Evolutionary conservation across 2,329 filamentous ascomycete genomes (phyloP), one percentile per base, ranked within the genome.

Genomic region (Metarhizium guizhouense): DNA sequence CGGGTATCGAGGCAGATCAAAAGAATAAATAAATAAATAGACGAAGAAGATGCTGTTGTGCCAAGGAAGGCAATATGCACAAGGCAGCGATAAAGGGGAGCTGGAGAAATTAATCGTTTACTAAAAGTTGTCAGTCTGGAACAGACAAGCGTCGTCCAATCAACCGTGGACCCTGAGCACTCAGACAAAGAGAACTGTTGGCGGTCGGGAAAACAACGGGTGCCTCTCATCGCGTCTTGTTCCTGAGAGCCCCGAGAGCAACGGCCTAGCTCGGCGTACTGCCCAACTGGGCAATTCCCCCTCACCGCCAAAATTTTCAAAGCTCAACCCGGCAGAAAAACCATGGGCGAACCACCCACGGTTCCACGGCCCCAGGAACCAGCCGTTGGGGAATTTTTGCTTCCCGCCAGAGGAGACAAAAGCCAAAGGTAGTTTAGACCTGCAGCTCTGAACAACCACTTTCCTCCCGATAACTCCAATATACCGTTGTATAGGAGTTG

Each of bases 101-200:
- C 50, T 51, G 57, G 43, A 56, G 54, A 58, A 59, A 55, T 52
- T 51, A 54, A 53, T 48, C 5, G 20, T 36, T 52, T 52, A 36
- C 54, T 48, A 47, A 53, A 47, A 55, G 49, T 52, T 43, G 36
- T 25, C 38, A 51, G 40, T 34, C 32, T 34, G 32, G 32, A 11
- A 34, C 34, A 51, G 47, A 38, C 16, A 42, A n/a, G 16, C 14
- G 69, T 71, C 68, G 68, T 64, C 71, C 70, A 72, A 72, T 72
- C 70, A 73, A 72, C 69, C 63, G 63, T 63, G 63, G 68, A 66
- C 45, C 13, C 25, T 16, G 43, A 30, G 43, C 14, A 11, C 14
- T 8, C 43, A 65, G 25, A 25, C 25, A 63, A 64, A 62, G 49
- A 50, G 58, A 47, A 53, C 14, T 47, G 42, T 45, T 45, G 42